Evolutionary conservation across 352 stramenopile genomes (phyloP), one percentile per base, ranked within the genome.

Genomic region (Pythium insidiosum): DNA sequence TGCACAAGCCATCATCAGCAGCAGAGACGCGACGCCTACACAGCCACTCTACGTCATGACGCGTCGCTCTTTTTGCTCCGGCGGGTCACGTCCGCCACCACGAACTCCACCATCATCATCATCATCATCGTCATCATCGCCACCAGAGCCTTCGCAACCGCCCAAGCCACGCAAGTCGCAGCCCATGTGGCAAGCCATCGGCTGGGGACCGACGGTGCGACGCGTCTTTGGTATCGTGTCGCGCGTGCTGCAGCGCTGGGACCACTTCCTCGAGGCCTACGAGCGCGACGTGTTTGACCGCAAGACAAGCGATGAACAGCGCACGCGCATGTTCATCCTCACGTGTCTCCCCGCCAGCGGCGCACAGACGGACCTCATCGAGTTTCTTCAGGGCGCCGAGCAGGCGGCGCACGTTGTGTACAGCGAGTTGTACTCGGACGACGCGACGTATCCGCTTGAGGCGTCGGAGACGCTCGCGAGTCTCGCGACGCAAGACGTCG

Each of bases 241-340:
- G 47, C 50, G 50, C 21, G 47, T 62, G 0, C 42, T 54, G 18
- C 18, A 24, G 15, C 24, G 50, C 38, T 55, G 52, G 50, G 34
- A 38, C 6, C 33, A 53, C 20, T 65, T 68, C 45, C 51, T 62
- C n/a, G 50, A 55, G 25, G 61, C 47, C 45, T 52, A 63, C 40
- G 38, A 64, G 28, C 26, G 44, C 18, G 38, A 35, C 3, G 29
- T 72, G 9, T 84, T 84, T 40, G 52, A 57, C 12, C 48, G 51
- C n/a, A 31, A 43, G 0, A 31, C 56, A 16, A 42, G 53, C 1
- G 58, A 76, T 24, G 52, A 76, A n/a, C 55, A 50, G 20, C 61
- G 61, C 41, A 73, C 43, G 38, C 49, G 56, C 45, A 84, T 84
- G 71, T 79, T 63, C 43, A 57, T 77, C 21, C 34, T 84, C 28